A percentile compares a stretch with the other conserved stretches of the same genome.
These are phyloP conservation scores for Marasmius sp. DNA, from an alignment of 1,284 basidiomycete genomes.

Conservation along the genomic window DNA sequence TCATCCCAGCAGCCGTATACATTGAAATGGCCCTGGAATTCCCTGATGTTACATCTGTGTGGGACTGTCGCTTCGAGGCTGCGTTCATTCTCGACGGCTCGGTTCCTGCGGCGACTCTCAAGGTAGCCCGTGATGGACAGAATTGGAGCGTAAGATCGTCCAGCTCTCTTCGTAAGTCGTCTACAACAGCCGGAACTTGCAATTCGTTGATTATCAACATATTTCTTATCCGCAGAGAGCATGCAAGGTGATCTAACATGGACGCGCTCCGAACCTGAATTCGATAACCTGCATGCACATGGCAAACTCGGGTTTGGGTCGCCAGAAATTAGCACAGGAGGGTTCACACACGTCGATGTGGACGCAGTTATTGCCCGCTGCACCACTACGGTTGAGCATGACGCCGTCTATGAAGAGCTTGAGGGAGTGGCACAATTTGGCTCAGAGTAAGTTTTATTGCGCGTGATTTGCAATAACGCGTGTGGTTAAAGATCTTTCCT, in stretches of 20 bases:
- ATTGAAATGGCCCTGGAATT: slow-evolving; percentile 2
- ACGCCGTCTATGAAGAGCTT: slow-evolving; percentile 14
- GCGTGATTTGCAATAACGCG: background rate
- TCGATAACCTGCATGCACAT: slow-evolving; percentile 16
- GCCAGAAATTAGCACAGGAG: slow-evolving; percentile 8
- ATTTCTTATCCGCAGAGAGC: background rate
- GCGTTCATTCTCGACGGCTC: background rate
- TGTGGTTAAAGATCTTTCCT: background rate
- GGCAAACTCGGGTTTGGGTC: slow-evolving; percentile 20
- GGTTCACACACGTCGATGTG: slow-evolving; percentile 15
- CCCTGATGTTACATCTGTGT: background rate
- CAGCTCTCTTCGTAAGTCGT: background rate
- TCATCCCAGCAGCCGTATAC: slow-evolving; percentile 1
- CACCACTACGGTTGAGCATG: background rate
- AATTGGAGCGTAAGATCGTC: background rate
- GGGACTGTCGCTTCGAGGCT: slow-evolving; percentile 1
- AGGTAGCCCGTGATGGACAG: background rate
- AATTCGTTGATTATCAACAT: background rate
- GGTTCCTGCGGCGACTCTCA: background rate
- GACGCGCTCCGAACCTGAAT: slow-evolving; percentile 7
- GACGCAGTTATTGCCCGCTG: slow-evolving; percentile 15
- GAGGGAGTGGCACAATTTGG: slow-evolving; percentile 16
- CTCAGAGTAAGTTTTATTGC: slow-evolving; percentile 13
- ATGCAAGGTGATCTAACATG: background rate
- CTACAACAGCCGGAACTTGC: background rate